phyloP scores from a whole-genome alignment of 345 rosid genomes.

The Kernera saxatilis region DNA sequence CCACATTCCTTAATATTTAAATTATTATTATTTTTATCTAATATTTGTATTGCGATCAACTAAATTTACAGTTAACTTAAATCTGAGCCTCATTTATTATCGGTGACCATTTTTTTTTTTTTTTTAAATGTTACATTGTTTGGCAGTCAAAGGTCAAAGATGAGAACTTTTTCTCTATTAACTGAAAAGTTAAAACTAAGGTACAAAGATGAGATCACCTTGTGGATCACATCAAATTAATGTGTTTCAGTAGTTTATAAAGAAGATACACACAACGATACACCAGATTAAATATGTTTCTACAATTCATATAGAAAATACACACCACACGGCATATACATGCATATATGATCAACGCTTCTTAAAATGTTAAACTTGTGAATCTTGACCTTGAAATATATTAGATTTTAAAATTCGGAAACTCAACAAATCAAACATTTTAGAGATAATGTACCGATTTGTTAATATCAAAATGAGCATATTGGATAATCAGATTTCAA shows the following conservation, averaged over 20 bases:
- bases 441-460: not conserved
- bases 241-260: no score
- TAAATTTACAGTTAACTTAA: not conserved
- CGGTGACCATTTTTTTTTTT: not conserved
- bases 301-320: not conserved
- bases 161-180: not conserved
- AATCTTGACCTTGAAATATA: not conserved
- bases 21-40: not conserved
- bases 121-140: not conserved
- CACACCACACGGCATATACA: not conserved
- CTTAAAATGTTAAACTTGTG: not conserved
- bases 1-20: not conserved
- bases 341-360: not conserved
- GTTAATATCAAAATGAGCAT: not conserved
- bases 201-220: conserved; percentile 10
- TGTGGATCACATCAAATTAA: not conserved
- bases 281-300: not conserved
- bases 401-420: not conserved
- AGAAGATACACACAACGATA: not conserved
- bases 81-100: not conserved
- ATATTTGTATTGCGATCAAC: not conserved
- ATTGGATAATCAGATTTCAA: not conserved
- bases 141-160: conserved; percentile 14
- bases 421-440: not conserved
- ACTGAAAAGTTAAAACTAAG: not conserved